A percentile compares a stretch with the other conserved stretches of the same genome.
Evolutionary conservation across 345 rosid genomes (phyloP).

Genomic region (Dimocarpus longan): DNA sequence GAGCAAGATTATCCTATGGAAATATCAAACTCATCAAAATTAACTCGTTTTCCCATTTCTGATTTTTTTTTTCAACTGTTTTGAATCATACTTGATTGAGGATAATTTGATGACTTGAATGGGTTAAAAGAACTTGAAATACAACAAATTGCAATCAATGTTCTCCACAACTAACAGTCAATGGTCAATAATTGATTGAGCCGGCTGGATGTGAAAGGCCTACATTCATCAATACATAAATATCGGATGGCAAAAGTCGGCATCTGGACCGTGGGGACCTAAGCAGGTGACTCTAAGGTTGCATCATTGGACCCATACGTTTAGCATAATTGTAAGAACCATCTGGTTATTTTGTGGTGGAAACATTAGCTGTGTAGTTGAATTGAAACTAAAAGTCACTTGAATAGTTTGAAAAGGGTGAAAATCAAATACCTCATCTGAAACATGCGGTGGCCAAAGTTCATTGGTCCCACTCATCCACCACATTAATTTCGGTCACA

Average conservation of each 20-base stretch:
- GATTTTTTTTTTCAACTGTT: no score
- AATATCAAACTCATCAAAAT: not conserved
- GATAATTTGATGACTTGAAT: not conserved
- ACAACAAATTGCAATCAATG: no score
- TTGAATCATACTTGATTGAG: not conserved
- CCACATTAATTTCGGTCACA: not conserved
- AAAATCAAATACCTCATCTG: not conserved
- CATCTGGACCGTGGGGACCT: not conserved
- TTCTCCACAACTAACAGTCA: no score
- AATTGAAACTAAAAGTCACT: constrained; percentile 12
- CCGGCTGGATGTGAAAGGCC: not conserved
- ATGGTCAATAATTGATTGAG: not conserved
- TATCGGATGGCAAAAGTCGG: not conserved
- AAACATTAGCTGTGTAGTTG: constrained; percentile 12
- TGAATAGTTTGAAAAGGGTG: constrained; percentile 5
- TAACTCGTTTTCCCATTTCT: not conserved
- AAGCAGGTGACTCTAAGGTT: not conserved
- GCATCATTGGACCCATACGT: not conserved
- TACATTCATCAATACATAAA: not conserved
- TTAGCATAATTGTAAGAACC: not conserved
- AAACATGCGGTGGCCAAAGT: not conserved
- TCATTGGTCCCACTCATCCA: not conserved
- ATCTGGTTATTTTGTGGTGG: not conserved
- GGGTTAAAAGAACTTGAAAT: not conserved
- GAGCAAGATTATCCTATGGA: not conserved